Percentiles rank a stretch among this genome's conserved stretches.
Evolutionary conservation across 306 rosid species (phyloP).

Genomic region (Prunus campanulata): DNA sequence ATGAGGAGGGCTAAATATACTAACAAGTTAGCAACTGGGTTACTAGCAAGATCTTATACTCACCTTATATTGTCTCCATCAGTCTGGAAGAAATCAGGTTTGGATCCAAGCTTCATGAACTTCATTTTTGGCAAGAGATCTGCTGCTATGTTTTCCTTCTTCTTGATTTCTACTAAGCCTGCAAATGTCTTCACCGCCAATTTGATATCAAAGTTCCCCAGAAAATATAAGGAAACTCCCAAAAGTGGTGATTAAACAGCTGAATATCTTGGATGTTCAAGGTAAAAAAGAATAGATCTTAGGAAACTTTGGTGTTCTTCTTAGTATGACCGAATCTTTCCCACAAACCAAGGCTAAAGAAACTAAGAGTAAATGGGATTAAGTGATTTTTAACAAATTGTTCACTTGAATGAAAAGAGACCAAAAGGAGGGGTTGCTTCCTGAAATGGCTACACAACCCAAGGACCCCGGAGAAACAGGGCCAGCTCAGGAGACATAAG

Average conservation of each 20-base stretch:
- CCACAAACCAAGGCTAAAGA: conserved; percentile 49
- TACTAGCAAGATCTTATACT: conserved; percentile 26
- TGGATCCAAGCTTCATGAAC: conserved; percentile 96
- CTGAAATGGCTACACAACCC: conserved; percentile 58
- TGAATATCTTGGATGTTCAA: conserved; percentile 22
- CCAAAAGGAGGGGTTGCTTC: conserved; percentile 64
- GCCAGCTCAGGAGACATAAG: conserved; percentile 63
- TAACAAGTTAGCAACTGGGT: neutral
- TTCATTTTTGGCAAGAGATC: conserved; percentile 56
- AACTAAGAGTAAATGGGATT: conserved; percentile 13
- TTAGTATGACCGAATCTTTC: conserved; percentile 62
- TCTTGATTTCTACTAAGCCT: neutral
- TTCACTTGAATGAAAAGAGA: conserved; percentile 51
- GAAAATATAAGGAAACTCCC: conserved; percentile 5
- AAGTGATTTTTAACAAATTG: conserved; percentile 21
- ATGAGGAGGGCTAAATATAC: neutral
- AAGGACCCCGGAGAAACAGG: conserved; percentile 47
- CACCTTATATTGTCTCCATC: conserved; percentile 76
- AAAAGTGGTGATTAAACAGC: conserved; percentile 13
- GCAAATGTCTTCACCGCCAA: conserved; percentile 1
- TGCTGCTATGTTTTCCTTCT: conserved; percentile 4
- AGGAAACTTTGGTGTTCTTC: conserved; percentile 31
- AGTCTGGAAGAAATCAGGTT: conserved; percentile 77
- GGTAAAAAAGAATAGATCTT: conserved; percentile 20
- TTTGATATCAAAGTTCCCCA: conserved; percentile 10